These are phyloP conservation scores for Paecilomyces sp. DNA, from an alignment of 2,329 filamentous ascomycete genomes.

Conservation along the genomic window DNA sequence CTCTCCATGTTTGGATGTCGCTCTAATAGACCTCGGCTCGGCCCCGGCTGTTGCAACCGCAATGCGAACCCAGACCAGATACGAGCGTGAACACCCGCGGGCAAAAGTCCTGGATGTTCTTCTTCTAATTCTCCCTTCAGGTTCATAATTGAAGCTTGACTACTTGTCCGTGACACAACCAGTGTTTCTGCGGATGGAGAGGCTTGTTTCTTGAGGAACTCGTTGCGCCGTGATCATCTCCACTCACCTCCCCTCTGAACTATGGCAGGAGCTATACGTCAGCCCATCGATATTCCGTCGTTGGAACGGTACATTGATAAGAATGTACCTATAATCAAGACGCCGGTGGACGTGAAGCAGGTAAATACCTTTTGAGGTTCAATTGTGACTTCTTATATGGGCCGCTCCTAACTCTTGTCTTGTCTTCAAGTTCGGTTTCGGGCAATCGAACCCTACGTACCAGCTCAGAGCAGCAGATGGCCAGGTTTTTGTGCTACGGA, in stretches of 20 bases:
- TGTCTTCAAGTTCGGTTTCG: constrained; percentile 76
- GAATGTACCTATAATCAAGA: constrained; percentile 76
- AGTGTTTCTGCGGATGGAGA: constrained; percentile 5
- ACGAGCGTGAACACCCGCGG: background rate
- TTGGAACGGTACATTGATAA: constrained; percentile 70
- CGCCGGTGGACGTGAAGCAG: constrained; percentile 83
- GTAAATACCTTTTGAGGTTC: constrained; percentile 39
- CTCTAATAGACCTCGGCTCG: background rate
- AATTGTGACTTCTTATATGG: background rate
- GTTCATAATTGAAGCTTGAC: background rate
- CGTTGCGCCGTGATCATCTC: background rate
- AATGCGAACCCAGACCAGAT: background rate
- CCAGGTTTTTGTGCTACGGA: constrained; percentile 78
- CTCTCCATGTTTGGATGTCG: too few relatives aligned
- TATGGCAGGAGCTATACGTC: constrained; percentile 83
- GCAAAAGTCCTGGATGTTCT: background rate
- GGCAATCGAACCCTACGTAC: constrained; percentile 96
- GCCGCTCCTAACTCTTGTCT: background rate
- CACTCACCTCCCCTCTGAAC: constrained; percentile 4
- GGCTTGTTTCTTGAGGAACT: background rate
- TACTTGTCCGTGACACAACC: background rate
- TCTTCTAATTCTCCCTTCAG: background rate
- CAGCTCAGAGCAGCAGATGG: constrained; percentile 69
- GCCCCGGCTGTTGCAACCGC: background rate
- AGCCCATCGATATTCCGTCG: constrained; percentile 76